Base-by-base conservation (phyloP, 2,329 filamentous ascomycete genomes). In the Drechmeria coniospora region DNA sequence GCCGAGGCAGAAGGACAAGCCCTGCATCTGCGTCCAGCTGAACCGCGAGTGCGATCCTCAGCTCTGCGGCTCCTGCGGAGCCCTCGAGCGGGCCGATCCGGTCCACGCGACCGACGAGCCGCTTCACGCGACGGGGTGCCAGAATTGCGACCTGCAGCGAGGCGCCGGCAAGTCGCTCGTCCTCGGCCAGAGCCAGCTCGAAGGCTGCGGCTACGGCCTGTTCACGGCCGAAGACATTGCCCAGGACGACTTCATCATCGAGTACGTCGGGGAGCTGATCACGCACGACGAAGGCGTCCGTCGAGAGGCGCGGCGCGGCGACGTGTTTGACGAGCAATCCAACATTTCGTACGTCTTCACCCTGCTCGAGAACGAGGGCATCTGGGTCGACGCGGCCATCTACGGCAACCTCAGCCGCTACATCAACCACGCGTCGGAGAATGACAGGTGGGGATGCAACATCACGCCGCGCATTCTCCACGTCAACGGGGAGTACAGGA, bases 361-460 rank as follows among this genome's bases (percentile, higher is more conserved):
- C 1, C 51, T 74, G 2, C 50, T 73, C 11, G 68, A 73, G 32
- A 56, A 65, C 13, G 68, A 72, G 37, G 68, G 68, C 23, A 70
- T 69, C 21, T 73, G 68, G 68, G 66, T 90, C 12, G 82, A 90
- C 44, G 75, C 74, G 6, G 79, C 77, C 13, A 72, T 73, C 23
- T 78, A 78, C 37, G 81, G 81, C 27, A 90, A 87, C 46, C 74
- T 86, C 36, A 75, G 78, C 25, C 72, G 82, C 4, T 90, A 84
- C 51, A 82, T 90, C 48, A 90, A 92, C 49, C 79, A 87, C 41
- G 74, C 78, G 10, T 61, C 63, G 2, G 58, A 62, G 26, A 47
- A 50, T 24, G 56, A 62, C 34, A 56, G 57, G 34, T 41, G 57
- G 37, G 46, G 79, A 29, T 74, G 74, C 44, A 71, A 74, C 36